phyloP scores from a whole-genome alignment of 495 filamentous ascomycete genomes.

The Aspergillus sparsus region DNA sequence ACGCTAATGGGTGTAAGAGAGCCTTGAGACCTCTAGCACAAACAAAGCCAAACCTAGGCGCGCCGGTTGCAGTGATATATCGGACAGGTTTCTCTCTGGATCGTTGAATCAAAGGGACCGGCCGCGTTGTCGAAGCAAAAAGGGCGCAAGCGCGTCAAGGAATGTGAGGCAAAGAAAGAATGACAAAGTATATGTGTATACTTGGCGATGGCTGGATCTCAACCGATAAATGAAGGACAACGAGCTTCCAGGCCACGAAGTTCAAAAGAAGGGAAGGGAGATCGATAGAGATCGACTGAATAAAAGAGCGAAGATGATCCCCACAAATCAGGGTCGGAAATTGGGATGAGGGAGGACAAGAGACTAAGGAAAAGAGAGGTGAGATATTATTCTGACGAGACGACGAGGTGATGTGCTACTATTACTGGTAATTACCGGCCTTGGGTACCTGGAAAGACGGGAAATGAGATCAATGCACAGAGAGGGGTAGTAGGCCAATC shows the following conservation, averaged over 20 bases:
- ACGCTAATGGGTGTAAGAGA: neutral
- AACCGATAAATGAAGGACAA: slow-evolving; percentile 43
- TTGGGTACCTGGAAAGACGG: slow-evolving; percentile 16
- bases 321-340: slow-evolving; percentile 7
- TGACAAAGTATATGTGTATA: slow-evolving; percentile 17
- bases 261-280: slow-evolving; percentile 13
- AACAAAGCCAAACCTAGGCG: neutral
- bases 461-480: slow-evolving; percentile 26
- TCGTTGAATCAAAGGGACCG: neutral
- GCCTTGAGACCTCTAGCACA: neutral
- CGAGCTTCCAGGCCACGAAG: slow-evolving; percentile 34
- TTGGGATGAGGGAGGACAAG: neutral
- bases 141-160: slow-evolving; percentile 27
- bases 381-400: slow-evolving; percentile 11
- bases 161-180: slow-evolving; percentile 25
- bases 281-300: slow-evolving; percentile 10
- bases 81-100: neutral
- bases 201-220: slow-evolving; percentile 17
- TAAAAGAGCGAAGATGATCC: slow-evolving; percentile 10
- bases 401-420: neutral
- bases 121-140: slow-evolving; percentile 14
- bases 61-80: neutral
- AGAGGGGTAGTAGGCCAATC: slow-evolving; percentile 23
- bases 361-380: slow-evolving; percentile 2
- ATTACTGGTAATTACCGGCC: slow-evolving; percentile 23